Percentiles rank a stretch among this genome's conserved stretches.
Evolutionary conservation across 2,329 filamentous ascomycete species (phyloP).

Genomic region (Ophidiomyces ophidiicola): DNA sequence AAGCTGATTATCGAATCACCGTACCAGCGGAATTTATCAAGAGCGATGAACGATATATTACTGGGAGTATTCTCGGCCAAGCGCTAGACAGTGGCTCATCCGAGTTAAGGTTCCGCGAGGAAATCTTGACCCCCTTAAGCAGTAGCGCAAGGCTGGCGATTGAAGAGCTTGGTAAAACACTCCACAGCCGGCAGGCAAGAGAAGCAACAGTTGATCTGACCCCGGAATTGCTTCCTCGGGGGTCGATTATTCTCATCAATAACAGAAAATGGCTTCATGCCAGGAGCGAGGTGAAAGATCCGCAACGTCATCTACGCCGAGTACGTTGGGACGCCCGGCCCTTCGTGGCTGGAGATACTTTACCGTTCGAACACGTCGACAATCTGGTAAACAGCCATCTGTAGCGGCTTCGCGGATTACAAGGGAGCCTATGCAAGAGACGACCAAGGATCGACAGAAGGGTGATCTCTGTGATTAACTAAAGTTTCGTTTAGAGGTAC

Average conservation of each 20-base stretch:
- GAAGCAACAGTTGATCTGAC: conserved; percentile 19
- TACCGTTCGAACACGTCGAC: background rate
- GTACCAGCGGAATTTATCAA: conserved; percentile 28
- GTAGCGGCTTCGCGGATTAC: too few relatives aligned
- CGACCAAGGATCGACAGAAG: too few relatives aligned
- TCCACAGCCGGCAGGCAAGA: conserved; percentile 15
- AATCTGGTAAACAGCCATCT: background rate
- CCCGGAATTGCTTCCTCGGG: conserved; percentile 19
- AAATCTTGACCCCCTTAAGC: conserved; percentile 23
- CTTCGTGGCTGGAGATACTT: conserved; percentile 13
- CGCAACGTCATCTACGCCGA: conserved; percentile 26
- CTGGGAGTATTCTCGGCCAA: conserved; percentile 18
- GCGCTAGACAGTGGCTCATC: conserved; percentile 8
- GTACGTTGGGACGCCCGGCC: conserved; percentile 26
- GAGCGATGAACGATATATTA: conserved; percentile 14
- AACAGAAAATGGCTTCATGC: conserved; percentile 30
- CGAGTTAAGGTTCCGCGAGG: conserved; percentile 22
- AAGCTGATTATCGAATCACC: conserved; percentile 24
- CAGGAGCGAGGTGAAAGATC: conserved; percentile 26
- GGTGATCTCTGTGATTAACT: too few relatives aligned
- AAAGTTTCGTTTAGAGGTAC: too few relatives aligned
- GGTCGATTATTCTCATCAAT: conserved; percentile 27
- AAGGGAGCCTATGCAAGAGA: too few relatives aligned
- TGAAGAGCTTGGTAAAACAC: conserved; percentile 20
- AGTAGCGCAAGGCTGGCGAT: conserved; percentile 20